phyloP scores from a whole-genome alignment of 176 grass and related monocot species.

The Hordeum marinum region DNA sequence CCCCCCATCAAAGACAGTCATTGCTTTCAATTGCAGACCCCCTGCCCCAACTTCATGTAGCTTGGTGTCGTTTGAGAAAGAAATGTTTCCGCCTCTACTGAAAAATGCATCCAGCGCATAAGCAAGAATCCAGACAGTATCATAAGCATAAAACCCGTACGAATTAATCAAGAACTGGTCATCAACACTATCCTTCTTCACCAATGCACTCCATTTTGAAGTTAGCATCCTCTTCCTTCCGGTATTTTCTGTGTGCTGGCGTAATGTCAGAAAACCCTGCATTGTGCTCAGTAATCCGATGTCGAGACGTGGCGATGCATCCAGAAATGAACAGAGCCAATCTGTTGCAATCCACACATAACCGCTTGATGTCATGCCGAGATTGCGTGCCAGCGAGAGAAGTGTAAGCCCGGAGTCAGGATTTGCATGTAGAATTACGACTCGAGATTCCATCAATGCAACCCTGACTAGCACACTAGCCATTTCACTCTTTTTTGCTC shows the following conservation, averaged over 20 bases:
- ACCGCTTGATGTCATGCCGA: constrained; percentile 72
- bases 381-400: constrained; percentile 50
- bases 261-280: constrained; percentile 79
- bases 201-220: constrained; percentile 58
- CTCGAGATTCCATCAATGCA: constrained; percentile 56
- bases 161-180: constrained; percentile 42
- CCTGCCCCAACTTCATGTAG: constrained; percentile 33
- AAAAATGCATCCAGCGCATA: constrained; percentile 82
- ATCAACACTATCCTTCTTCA: constrained; percentile 23
- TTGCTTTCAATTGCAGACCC: constrained; percentile 50
- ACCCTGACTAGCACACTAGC: constrained; percentile 57
- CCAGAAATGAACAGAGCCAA: constrained; percentile 67
- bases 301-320: constrained; percentile 30
- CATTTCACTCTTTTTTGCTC: constrained; percentile 60
- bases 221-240: constrained; percentile 42
- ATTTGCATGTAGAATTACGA: constrained; percentile 80
- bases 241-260: constrained; percentile 67
- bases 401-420: constrained; percentile 45
- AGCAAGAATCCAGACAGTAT: constrained; percentile 78
- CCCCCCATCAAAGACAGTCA: constrained; percentile 70
- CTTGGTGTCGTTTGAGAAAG: constrained; percentile 65
- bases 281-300: constrained; percentile 33
- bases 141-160: constrained; percentile 78
- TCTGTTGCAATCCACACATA: constrained; percentile 97
- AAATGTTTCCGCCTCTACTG: constrained; percentile 54